Evolutionary conservation across 331 rosid species (phyloP).

Genomic region (Quercus phellos): DNA sequence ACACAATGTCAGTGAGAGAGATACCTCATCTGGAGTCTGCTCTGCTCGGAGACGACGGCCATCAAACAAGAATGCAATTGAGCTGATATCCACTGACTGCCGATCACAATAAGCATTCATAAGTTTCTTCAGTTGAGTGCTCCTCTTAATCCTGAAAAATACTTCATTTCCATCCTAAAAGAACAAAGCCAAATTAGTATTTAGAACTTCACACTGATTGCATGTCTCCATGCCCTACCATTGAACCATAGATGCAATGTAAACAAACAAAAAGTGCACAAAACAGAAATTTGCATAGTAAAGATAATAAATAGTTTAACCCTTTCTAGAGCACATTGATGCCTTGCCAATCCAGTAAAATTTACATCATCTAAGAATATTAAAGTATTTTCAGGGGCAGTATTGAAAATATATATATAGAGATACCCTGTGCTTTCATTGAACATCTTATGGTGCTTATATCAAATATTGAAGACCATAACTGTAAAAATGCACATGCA

Average conservation of each 20-base stretch:
- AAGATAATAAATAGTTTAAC: neutral
- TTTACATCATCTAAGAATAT: neutral
- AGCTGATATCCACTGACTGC: conserved; percentile 56
- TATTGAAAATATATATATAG: neutral
- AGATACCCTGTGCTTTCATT: neutral
- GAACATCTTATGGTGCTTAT: neutral
- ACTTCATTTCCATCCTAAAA: conserved; percentile 76
- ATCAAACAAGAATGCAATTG: conserved; percentile 75
- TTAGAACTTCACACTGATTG: neutral
- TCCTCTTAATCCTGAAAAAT: conserved; percentile 74
- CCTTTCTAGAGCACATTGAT: neutral
- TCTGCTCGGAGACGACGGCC: conserved; percentile 72
- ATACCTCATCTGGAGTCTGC: conserved; percentile 82
- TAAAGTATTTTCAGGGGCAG: neutral
- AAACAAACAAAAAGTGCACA: neutral
- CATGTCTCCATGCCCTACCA: neutral
- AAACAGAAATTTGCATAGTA: neutral
- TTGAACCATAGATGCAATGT: neutral
- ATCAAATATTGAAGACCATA: neutral
- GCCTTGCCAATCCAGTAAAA: neutral
- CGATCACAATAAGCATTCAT: conserved; percentile 82
- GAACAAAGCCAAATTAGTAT: neutral
- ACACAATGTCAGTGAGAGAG: neutral
- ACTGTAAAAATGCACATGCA: neutral
- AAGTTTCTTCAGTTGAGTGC: conserved; percentile 66